phyloP scores from a whole-genome alignment of 306 rosid genomes.

The Hippophae gyantsensis region DNA sequence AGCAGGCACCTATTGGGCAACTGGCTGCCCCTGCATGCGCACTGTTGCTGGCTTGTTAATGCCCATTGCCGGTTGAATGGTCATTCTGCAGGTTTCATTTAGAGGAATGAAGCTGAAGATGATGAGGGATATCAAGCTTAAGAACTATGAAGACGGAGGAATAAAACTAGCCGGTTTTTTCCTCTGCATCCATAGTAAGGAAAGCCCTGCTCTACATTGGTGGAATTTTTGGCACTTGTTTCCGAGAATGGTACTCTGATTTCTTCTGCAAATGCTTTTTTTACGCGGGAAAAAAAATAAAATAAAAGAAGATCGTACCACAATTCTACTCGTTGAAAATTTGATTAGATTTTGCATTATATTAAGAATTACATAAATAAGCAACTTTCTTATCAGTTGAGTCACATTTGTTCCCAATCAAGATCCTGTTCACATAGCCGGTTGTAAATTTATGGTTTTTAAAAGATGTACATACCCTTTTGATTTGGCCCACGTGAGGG shows the following conservation, averaged over 20 bases:
- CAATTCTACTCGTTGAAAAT: no score
- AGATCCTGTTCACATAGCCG: constrained; percentile 64
- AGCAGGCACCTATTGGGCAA: constrained; percentile 56
- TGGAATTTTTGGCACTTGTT: constrained; percentile 69
- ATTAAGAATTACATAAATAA: no score
- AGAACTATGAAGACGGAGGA: no score
- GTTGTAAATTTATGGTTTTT: constrained; percentile 55
- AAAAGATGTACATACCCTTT: no score
- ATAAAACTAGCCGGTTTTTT: constrained; percentile 44
- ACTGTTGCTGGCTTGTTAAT: constrained; percentile 40
- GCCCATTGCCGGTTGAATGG: constrained; percentile 55
- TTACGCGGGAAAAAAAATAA: constrained; percentile 2
- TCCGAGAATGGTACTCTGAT: constrained; percentile 75
- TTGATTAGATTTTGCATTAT: no score
- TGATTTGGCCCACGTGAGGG: no score
- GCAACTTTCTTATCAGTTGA: constrained; percentile 37
- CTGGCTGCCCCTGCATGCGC: constrained; percentile 71
- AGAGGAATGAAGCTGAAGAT: background rate
- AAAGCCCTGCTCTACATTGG: constrained; percentile 74
- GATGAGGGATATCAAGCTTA: no score
- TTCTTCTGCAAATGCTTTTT: constrained; percentile 77
- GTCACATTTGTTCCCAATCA: constrained; percentile 66
- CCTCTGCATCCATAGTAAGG: constrained; percentile 77
- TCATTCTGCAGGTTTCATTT: constrained; percentile 39
- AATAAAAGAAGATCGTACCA: background rate